These are phyloP conservation scores for Starmerella apis DNA, from an alignment of 805 yeast species.

Conservation along the genomic window DNA sequence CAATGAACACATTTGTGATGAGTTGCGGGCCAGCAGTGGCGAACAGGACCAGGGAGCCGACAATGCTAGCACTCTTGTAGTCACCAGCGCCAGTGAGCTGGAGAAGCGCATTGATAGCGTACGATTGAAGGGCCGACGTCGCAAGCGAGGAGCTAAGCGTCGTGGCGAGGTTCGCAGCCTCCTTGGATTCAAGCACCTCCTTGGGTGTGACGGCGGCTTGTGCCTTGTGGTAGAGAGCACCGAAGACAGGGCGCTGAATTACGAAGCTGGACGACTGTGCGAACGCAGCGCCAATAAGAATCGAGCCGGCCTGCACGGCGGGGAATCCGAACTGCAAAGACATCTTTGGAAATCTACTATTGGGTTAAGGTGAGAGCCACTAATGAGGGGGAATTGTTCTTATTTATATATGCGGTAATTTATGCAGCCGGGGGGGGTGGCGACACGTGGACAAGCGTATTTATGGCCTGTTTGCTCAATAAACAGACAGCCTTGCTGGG, in stretches of 20 bases:
- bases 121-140: slow-evolving; percentile 34
- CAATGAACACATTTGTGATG: slow-evolving; percentile 30
- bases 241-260: slow-evolving; percentile 34
- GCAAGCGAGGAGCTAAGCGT: slow-evolving; percentile 31
- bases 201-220: slow-evolving; percentile 29
- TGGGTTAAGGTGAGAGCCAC: not conserved
- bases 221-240: slow-evolving; percentile 34
- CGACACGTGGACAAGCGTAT: slow-evolving; percentile 5
- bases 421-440: slow-evolving; percentile 3
- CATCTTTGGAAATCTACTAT: slow-evolving; percentile 17
- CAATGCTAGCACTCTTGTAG: slow-evolving; percentile 34
- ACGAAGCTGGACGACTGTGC: slow-evolving; percentile 32
- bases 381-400: no score
- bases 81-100: slow-evolving; percentile 33
- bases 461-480: not conserved
- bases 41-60: slow-evolving; percentile 35
- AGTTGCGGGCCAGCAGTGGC: slow-evolving; percentile 32
- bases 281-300: slow-evolving; percentile 36
- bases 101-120: slow-evolving; percentile 35
- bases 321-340: slow-evolving; percentile 22
- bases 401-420: not conserved
- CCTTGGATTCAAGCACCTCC: slow-evolving; percentile 32
- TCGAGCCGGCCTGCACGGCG: slow-evolving; percentile 26
- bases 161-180: slow-evolving; percentile 33
- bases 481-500: slow-evolving; percentile 1